Percentiles rank a stretch among this genome's conserved stretches.
Conservation (phyloP, 1,284 basidiomycete species). For the Austroboletus novae-zelandiae region DNA sequence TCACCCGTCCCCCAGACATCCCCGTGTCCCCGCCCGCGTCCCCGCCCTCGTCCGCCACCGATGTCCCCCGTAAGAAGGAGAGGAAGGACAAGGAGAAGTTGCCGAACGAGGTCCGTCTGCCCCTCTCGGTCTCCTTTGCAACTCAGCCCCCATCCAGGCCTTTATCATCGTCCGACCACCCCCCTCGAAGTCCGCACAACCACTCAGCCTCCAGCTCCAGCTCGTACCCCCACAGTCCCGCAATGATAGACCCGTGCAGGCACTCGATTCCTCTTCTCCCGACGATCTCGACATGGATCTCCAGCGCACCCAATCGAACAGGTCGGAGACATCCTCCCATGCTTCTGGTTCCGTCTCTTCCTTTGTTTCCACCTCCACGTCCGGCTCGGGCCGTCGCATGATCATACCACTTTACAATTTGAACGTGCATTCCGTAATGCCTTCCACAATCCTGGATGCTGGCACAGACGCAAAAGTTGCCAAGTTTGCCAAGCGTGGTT, state of each 20-base stretch:
- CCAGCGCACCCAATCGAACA: constrained; percentile 40
- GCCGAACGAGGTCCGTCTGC: constrained; percentile 51
- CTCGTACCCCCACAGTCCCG: constrained; percentile 72
- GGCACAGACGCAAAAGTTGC: constrained; percentile 95
- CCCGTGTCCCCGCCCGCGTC: constrained; percentile 18
- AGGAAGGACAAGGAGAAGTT: constrained; percentile 43
- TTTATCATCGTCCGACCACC: constrained; percentile 86
- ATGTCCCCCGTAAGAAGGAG: constrained; percentile 29
- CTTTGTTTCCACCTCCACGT: constrained; percentile 48
- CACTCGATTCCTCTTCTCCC: constrained; percentile 33
- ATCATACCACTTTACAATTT: constrained; percentile 95
- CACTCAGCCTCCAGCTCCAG: constrained; percentile 91
- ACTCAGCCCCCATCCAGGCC: constrained; percentile 47
- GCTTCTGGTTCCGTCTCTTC: constrained; percentile 56
- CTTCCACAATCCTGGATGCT: constrained; percentile 87
- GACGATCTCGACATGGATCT: constrained; percentile 24
- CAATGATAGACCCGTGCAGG: constrained; percentile 35
- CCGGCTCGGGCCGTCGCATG: constrained; percentile 56
- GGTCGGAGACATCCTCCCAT: constrained; percentile 35
- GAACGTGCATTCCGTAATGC: constrained; percentile 89
- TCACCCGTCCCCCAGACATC: constrained; percentile 18
- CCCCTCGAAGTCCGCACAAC: constrained; percentile 80
- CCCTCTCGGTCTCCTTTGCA: not conserved
- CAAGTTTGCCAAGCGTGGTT: constrained; percentile 80
- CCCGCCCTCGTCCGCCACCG: constrained; percentile 17